phyloP scores from a whole-genome alignment of 129 eudicot species.

The Centrapalus pauciflorus region DNA sequence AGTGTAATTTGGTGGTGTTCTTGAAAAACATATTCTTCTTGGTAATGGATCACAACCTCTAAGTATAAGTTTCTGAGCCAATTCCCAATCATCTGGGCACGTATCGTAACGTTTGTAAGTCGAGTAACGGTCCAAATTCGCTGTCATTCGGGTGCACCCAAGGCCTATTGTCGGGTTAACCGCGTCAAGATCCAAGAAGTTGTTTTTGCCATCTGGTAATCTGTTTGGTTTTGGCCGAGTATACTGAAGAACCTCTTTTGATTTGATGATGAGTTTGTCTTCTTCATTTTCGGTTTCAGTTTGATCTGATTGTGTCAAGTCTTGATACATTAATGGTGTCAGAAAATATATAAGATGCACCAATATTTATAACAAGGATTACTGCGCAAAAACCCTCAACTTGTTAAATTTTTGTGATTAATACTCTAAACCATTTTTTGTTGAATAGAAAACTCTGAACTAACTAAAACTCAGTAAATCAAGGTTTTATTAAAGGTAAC shows the following conservation, averaged over 20 bases:
- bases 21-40: conserved; percentile 28
- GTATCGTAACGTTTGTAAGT: conserved; percentile 1
- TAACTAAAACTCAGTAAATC: too few species aligned
- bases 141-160: conserved; percentile 20
- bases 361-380: too few species aligned
- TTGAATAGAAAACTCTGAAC: too few species aligned
- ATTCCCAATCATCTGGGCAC: conserved; percentile 31
- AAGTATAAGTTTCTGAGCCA: conserved; percentile 30
- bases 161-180: conserved; percentile 24
- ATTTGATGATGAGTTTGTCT: neutral
- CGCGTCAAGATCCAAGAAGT: conserved; percentile 27
- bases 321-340: neutral
- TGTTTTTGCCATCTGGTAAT: conserved; percentile 23
- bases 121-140: conserved; percentile 19
- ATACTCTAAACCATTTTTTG: too few species aligned
- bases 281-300: neutral
- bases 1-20: conserved; percentile 16
- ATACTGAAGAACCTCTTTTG: conserved; percentile 15
- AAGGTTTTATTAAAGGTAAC: too few species aligned
- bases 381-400: too few species aligned
- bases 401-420: too few species aligned
- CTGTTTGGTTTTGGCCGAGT: conserved; percentile 26
- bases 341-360: too few species aligned
- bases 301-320: conserved; percentile 8
- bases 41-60: conserved; percentile 34